Evolutionary conservation across 2,329 filamentous ascomycete species (phyloP).

Genomic region (Teratosphaeria viscida): DNA sequence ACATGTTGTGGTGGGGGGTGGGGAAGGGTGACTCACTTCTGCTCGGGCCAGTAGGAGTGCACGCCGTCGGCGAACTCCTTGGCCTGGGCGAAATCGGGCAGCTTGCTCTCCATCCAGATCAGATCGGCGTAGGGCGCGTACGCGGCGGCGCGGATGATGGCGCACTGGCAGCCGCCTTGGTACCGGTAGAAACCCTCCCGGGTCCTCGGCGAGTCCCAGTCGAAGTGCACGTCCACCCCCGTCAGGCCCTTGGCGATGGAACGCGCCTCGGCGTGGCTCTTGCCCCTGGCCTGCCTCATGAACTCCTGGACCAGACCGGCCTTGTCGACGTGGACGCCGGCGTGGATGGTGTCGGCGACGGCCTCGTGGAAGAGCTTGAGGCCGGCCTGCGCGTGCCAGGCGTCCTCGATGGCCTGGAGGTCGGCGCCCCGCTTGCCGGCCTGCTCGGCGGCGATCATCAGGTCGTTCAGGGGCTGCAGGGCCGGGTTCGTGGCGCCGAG

Average conservation of each 20-base stretch:
- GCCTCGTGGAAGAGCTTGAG: slow-evolving; percentile 87
- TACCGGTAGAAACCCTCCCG: slow-evolving; percentile 93
- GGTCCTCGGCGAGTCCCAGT: slow-evolving; percentile 91
- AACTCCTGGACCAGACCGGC: slow-evolving; percentile 57
- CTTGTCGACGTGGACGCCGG: slow-evolving; percentile 58
- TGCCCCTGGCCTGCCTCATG: slow-evolving; percentile 59
- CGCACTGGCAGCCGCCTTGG: slow-evolving; percentile 81
- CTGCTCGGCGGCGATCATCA: slow-evolving; percentile 78
- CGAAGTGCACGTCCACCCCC: slow-evolving; percentile 74
- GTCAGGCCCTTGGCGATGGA: slow-evolving; percentile 67
- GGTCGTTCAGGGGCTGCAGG: slow-evolving; percentile 74
- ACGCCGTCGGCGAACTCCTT: slow-evolving; percentile 89
- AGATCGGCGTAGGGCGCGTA: slow-evolving; percentile 65
- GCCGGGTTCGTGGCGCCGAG: slow-evolving; percentile 77
- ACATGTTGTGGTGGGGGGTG: not conserved
- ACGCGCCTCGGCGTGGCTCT: slow-evolving; percentile 73
- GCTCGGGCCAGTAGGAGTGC: slow-evolving; percentile 87
- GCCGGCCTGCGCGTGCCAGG: slow-evolving; percentile 67
- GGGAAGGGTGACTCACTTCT: slow-evolving; percentile 57
- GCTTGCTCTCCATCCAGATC: slow-evolving; percentile 99
- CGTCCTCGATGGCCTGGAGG: slow-evolving; percentile 85
- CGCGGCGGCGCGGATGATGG: slow-evolving; percentile 78
- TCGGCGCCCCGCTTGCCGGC: slow-evolving; percentile 69
- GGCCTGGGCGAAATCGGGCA: slow-evolving; percentile 84
- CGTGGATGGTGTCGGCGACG: slow-evolving; percentile 70